Evolutionary conservation across 1,284 basidiomycete genomes (phyloP).

Genomic region (Rhizoctonia solani): DNA sequence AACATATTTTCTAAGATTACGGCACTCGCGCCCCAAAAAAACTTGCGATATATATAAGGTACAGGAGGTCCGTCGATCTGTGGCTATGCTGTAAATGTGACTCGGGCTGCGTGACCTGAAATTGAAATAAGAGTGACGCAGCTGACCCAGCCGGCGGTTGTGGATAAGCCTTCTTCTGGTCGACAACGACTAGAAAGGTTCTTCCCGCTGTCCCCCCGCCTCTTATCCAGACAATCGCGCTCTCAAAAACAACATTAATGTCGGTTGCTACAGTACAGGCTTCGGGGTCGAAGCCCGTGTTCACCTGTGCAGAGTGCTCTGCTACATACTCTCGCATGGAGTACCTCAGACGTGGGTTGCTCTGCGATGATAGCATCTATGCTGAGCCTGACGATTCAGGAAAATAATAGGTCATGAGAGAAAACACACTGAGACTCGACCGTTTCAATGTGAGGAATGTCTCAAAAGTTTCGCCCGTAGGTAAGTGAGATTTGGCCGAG

Average conservation of each 20-base stretch:
- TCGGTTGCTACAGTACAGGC: constrained; percentile 27
- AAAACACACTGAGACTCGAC: constrained; percentile 39
- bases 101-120: constrained; percentile 17
- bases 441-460: constrained; percentile 39
- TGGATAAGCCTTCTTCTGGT: constrained; percentile 12
- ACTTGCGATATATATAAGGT: no score
- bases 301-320: constrained; percentile 31
- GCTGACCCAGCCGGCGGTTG: constrained; percentile 9
- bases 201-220: neutral
- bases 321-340: constrained; percentile 34
- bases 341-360: constrained; percentile 33
- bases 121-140: constrained; percentile 24
- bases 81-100: neutral
- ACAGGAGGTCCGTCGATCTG: no score
- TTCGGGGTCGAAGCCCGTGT: constrained; percentile 27
- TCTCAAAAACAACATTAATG: neutral
- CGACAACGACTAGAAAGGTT: neutral
- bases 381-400: neutral
- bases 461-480: constrained; percentile 39
- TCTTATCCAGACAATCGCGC: no score
- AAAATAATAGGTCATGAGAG: constrained; percentile 17
- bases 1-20: neutral
- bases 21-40: no score
- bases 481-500: constrained; percentile 13
- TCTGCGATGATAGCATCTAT: neutral